Base-by-base conservation (phyloP, 805 yeast species). In the Cyberlindnera suaveolens region DNA sequence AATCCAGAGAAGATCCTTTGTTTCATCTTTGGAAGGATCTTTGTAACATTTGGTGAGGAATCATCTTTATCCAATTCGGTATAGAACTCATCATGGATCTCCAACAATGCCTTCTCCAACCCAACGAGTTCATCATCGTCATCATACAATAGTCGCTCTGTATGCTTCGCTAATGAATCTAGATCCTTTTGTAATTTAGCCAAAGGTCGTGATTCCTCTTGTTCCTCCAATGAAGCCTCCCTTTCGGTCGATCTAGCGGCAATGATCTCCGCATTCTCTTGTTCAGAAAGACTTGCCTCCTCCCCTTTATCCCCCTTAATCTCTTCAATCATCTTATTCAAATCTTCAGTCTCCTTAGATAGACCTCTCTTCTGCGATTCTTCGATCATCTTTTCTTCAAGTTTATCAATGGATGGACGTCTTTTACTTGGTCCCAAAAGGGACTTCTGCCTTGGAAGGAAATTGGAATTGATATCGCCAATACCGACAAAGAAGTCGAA, bases 401-500 rank as follows among this genome's bases (percentile, higher is more conserved):
- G 56, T 38, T 69, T 68, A 6, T 75, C 84, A 36, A 81, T 72
- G 0, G 82, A 70, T 44, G 72, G 75, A 33, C 84, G 59, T 53
- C 77, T 70, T 50, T 78, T 80, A 1, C 81, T 72, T 6, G 93
- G 90, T 1, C 86, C 85, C 30, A 73, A 42, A 17, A 72, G 41
- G 8, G 67, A 65, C 50, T 72, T 80, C 48, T 88, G 86, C 55
- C 86, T 82, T 0, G 99, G 98, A 43, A 93, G 67, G 58, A 89
- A 89, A 51, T 88, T 82, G 17, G 96, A 87, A 57, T 93, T 93
- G 57, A 93, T 93, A 67, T 93, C 99, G 26, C 99, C 99, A 44
- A 91, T 88, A 10, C 98, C 98, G 31, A 90, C 95, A 56, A 93
- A 93, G 56, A 93, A 93, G 60, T 87, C 96, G 61, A 88, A 93